Conservation (phyloP, 257 asterid species). For the Nicotiana otophora region DNA sequence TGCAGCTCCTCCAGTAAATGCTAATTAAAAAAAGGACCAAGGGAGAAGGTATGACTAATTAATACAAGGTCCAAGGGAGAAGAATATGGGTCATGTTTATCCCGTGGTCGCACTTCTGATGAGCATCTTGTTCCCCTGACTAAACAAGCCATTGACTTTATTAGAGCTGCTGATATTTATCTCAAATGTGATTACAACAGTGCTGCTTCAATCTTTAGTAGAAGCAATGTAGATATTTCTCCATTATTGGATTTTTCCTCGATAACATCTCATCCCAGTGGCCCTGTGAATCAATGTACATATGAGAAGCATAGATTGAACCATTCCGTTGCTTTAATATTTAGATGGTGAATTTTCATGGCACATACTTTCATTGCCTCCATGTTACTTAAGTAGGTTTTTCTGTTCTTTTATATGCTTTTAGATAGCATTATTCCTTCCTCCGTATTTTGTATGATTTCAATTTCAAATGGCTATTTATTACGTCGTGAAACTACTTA, state of each 20-base stretch:
- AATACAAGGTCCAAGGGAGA: too few species aligned
- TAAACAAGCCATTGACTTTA: conserved; percentile 65
- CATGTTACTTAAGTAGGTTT: too few species aligned
- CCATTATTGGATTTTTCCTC: conserved; percentile 63
- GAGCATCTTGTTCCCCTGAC: conserved; percentile 6
- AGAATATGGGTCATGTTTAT: conserved; percentile 15
- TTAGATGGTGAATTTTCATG: too few species aligned
- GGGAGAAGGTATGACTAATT: conserved; percentile 22
- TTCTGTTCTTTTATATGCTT: too few species aligned
- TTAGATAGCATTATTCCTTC: too few species aligned
- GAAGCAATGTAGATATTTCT: conserved; percentile 36
- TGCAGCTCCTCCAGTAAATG: conserved; percentile 14
- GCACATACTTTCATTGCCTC: too few species aligned
- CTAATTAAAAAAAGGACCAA: conserved; percentile 9
- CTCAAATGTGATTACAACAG: conserved; percentile 22
- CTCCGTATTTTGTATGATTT: too few species aligned
- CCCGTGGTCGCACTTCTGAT: conserved; percentile 19
- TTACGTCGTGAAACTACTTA: too few species aligned
- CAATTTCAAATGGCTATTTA: too few species aligned
- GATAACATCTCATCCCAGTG: conserved; percentile 45
- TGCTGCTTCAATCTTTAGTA: conserved; percentile 23
- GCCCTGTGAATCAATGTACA: conserved; percentile 36
- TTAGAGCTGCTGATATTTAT: conserved; percentile 62
- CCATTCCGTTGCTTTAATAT: too few species aligned
- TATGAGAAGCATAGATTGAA: conserved; percentile 36